Evolutionary conservation across 2,329 filamentous ascomycete species (phyloP), one percentile per base, ranked within the genome.

Genomic region (Xylaria sp.): DNA sequence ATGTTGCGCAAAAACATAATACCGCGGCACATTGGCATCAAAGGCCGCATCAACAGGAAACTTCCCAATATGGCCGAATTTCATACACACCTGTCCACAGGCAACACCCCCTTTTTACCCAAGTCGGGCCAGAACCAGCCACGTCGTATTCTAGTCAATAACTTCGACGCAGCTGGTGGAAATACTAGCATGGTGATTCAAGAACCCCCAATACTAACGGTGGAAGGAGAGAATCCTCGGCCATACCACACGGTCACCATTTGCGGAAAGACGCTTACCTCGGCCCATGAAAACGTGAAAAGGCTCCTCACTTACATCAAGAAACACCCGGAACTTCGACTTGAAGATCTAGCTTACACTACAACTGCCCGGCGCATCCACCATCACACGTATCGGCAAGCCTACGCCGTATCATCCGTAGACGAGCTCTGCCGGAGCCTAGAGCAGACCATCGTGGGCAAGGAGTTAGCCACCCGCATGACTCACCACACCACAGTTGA

Each of bases 391-490:
- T 54, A 52, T 9, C 46, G 59, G 1, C 59, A 43, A 21, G 59
- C 54, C 8, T 44, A 41, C 27, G 54, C 41, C 8, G 59, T 33
- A 15, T 47, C 38, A 1, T 53, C 53, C 7, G 2, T 48, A 4
- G 27, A 37, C 8, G 35, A 13, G 11, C 74, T 79, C 63, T 81
- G 35, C 79, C 73, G 79, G 83, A 31, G 74, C 83, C 63, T 79
- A 76, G 52, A 75, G 81, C 40, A 71, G 76, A 3, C 63, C 73
- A 72, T 74, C 79, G 25, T 67, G 83, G n/a, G 79, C 80, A 75
- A 3, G 70, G 79, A 54, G 72, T 77, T 31, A 1, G 49, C 58
- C 74, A 15, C 68, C 77, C 8, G 81, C 81, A 74, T 77, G 77
- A 27, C 58, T 74, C 10, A 81, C 9, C 25, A 61, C 6, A 44